phyloP scores from a whole-genome alignment of 306 rosid genomes.

The Dryas octopetala region DNA sequence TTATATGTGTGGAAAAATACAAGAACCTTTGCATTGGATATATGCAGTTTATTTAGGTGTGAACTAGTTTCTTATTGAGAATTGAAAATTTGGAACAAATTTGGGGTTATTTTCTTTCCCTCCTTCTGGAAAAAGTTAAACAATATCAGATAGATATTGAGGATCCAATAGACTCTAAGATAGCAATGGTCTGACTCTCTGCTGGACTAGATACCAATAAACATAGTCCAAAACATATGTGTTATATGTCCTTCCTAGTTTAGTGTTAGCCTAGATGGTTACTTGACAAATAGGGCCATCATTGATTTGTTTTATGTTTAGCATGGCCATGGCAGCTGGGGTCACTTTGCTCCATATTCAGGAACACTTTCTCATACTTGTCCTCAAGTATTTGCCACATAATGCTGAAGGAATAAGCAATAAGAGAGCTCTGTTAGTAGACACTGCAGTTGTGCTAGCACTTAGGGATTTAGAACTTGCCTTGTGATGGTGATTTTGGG shows the following conservation, averaged over 20 bases:
- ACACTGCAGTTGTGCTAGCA: background rate
- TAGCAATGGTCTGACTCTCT: too few species aligned
- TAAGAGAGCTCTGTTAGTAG: background rate
- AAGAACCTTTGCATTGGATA: too few species aligned
- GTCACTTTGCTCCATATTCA: slow-evolving; percentile 28
- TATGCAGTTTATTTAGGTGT: too few species aligned
- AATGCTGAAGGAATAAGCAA: background rate
- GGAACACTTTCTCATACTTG: slow-evolving; percentile 20
- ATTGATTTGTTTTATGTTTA: background rate
- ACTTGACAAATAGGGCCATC: slow-evolving; percentile 8
- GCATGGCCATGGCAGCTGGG: slow-evolving; percentile 22
- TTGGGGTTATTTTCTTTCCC: too few species aligned
- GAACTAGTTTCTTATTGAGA: too few species aligned
- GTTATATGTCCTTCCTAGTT: background rate
- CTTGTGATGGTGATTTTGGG: slow-evolving; percentile 14
- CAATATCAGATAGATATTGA: too few species aligned
- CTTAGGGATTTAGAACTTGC: background rate
- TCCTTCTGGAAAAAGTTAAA: too few species aligned
- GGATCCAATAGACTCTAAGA: too few species aligned
- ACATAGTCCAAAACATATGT: background rate
- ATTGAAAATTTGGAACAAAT: too few species aligned
- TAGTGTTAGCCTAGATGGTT: background rate
- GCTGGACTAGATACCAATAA: too few species aligned
- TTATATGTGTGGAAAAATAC: too few species aligned
- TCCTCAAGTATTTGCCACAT: background rate